A percentile compares a stretch with the other conserved stretches of the same genome.
Evolutionary conservation across 164 flowering plant species (phyloP).

Genomic region (Stephania cephalantha): DNA sequence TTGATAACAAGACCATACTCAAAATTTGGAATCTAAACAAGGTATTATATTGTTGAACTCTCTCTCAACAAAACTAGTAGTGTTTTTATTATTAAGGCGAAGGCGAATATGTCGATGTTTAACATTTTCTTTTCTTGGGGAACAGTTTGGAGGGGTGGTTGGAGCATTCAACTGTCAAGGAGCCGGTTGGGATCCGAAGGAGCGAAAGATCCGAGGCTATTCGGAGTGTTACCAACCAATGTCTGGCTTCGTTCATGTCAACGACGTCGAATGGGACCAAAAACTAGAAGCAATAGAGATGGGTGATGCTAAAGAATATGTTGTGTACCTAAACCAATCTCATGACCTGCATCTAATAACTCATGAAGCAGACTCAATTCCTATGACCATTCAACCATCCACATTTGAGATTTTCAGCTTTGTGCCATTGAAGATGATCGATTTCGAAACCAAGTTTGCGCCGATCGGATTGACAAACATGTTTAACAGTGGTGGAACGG

Average conservation of each 20-base stretch:
- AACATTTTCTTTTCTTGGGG: neutral
- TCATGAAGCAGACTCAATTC: conserved; percentile 31
- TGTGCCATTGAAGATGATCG: conserved; percentile 46
- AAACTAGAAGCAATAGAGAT: conserved; percentile 29
- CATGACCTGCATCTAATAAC: conserved; percentile 30
- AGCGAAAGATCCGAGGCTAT: conserved; percentile 58
- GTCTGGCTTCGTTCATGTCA: conserved; percentile 42
- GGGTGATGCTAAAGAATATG: conserved; percentile 49
- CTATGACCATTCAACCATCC: conserved; percentile 49
- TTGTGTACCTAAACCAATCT: conserved; percentile 52
- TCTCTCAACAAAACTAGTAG: neutral
- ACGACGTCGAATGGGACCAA: conserved; percentile 79
- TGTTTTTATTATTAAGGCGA: too few relatives aligned
- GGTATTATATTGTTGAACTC: conserved; percentile 36
- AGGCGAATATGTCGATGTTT: neutral
- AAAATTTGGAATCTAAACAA: conserved; percentile 90
- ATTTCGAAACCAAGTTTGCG: conserved; percentile 38
- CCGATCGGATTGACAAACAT: conserved; percentile 70
- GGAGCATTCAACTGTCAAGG: conserved; percentile 97
- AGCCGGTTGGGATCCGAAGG: conserved; percentile 77
- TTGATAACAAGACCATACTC: conserved; percentile 58
- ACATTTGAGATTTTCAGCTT: conserved; percentile 71
- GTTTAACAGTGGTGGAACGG: conserved; percentile 68
- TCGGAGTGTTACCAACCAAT: conserved; percentile 66
- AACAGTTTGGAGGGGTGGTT: conserved; percentile 78